Conservation (phyloP, 768 basidiomycete species). For the Hemileccinum rubropunctum region DNA sequence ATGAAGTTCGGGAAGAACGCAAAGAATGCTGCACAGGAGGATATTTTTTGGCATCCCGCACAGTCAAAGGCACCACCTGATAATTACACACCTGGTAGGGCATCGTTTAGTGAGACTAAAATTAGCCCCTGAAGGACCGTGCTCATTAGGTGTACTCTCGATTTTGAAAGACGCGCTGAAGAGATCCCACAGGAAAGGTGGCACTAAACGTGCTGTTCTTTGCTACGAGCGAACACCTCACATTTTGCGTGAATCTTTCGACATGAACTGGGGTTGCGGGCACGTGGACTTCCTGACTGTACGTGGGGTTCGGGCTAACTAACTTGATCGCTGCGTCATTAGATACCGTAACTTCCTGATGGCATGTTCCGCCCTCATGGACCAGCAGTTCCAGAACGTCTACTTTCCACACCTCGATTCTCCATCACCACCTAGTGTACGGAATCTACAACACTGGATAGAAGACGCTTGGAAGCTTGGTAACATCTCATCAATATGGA, state of each 20-base stretch:
- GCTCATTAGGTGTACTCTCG: constrained; percentile 55
- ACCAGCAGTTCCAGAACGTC: constrained; percentile 55
- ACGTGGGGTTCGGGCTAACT: constrained; percentile 4
- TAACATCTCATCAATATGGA: constrained; percentile 16
- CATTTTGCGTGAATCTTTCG: constrained; percentile 56
- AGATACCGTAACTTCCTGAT: constrained; percentile 87
- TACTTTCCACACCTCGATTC: constrained; percentile 61
- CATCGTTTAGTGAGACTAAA: constrained; percentile 11
- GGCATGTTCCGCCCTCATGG: constrained; percentile 69
- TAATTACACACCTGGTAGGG: constrained; percentile 69
- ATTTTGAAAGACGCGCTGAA: constrained; percentile 56
- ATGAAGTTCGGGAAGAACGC: constrained; percentile 13
- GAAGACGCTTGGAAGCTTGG: constrained; percentile 79
- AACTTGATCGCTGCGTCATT: background rate
- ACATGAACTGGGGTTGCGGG: constrained; percentile 75
- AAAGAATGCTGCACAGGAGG: constrained; percentile 26
- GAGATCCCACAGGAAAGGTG: constrained; percentile 48
- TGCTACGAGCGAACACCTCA: constrained; percentile 65
- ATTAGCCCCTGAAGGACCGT: constrained; percentile 13
- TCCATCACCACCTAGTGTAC: constrained; percentile 63
- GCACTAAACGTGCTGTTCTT: constrained; percentile 54
- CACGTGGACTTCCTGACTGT: constrained; percentile 27
- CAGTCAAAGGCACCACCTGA: constrained; percentile 42
- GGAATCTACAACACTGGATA: constrained; percentile 75
- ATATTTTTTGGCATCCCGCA: constrained; percentile 66